phyloP scores from a whole-genome alignment of 192 early-diverging fungal genomes.

The Umbelopsis sp. region DNA sequence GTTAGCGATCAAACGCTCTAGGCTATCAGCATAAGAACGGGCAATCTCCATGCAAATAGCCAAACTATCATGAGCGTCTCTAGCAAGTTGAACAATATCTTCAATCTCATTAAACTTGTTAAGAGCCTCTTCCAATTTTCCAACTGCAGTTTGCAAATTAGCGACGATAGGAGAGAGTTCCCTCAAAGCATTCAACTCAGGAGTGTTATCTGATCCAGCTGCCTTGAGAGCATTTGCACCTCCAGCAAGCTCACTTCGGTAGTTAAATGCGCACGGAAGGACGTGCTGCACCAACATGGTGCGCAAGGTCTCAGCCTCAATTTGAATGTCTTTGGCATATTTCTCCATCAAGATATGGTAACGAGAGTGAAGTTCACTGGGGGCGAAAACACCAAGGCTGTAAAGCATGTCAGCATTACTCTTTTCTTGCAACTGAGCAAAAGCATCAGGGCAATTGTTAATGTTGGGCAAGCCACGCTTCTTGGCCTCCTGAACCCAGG shows the following conservation, averaged over 20 bases:
- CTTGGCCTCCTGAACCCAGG: constrained; percentile 91
- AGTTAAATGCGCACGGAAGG: constrained; percentile 84
- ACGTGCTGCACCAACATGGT: constrained; percentile 83
- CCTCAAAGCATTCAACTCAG: constrained; percentile 75
- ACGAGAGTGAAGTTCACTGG: constrained; percentile 86
- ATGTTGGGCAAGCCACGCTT: constrained; percentile 97
- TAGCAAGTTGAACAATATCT: constrained; percentile 65
- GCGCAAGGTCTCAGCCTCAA: constrained; percentile 90
- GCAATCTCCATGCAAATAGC: constrained; percentile 72
- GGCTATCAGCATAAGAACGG: constrained; percentile 67
- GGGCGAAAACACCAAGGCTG: constrained; percentile 81
- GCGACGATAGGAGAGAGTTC: constrained; percentile 63
- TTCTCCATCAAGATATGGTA: constrained; percentile 97
- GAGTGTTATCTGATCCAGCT: constrained; percentile 52
- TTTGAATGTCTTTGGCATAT: constrained; percentile 94
- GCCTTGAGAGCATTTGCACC: constrained; percentile 73
- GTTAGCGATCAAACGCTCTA: constrained; percentile 86
- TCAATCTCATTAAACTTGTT: constrained; percentile 60
- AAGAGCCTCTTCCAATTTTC: constrained; percentile 58
- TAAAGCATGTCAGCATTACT: constrained; percentile 77
- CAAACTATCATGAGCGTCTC: constrained; percentile 60
- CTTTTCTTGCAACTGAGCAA: constrained; percentile 74
- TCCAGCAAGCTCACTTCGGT: constrained; percentile 88
- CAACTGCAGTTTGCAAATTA: constrained; percentile 55
- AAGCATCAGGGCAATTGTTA: constrained; percentile 86